Evolutionary conservation across 495 filamentous ascomycete species (phyloP).

Genomic region (Saxophila tyrrhenica): DNA sequence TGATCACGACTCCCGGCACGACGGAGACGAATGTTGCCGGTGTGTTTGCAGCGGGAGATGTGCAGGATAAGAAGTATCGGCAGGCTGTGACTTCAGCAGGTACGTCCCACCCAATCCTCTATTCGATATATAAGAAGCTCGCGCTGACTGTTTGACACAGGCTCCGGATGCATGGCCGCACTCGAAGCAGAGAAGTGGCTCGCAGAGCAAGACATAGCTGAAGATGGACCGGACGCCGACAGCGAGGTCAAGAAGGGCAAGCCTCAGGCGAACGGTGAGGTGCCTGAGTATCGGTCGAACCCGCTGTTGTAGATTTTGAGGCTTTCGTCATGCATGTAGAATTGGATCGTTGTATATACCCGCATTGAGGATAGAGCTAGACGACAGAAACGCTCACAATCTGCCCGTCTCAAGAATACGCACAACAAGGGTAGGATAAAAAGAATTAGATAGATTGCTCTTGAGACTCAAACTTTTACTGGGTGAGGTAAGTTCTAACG

Average conservation of each 20-base stretch:
- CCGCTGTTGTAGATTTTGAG: constrained; percentile 41
- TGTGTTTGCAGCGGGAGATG: constrained; percentile 93
- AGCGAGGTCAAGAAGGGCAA: constrained; percentile 33
- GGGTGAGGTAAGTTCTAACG: too few relatives aligned
- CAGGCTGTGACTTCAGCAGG: constrained; percentile 97
- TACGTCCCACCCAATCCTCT: constrained; percentile 38
- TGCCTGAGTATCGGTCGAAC: constrained; percentile 52
- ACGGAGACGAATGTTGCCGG: constrained; percentile 80
- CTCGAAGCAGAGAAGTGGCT: constrained; percentile 91
- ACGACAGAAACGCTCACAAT: too few relatives aligned
- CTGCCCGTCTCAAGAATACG: too few relatives aligned
- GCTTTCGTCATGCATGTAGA: too few relatives aligned
- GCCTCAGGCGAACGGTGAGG: constrained; percentile 36
- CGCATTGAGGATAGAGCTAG: too few relatives aligned
- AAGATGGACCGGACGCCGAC: constrained; percentile 30
- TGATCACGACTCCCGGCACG: constrained; percentile 79
- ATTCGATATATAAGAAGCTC: too few relatives aligned
- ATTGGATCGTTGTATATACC: too few relatives aligned
- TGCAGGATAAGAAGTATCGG: constrained; percentile 96
- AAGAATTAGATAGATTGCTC: too few relatives aligned
- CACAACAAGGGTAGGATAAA: too few relatives aligned
- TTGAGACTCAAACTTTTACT: too few relatives aligned
- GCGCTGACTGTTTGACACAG: too few relatives aligned
- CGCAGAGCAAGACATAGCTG: constrained; percentile 54
- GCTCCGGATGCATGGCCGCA: constrained; percentile 87